Base-by-base conservation (phyloP, 345 rosid species). In the Brassica cretica region DNA sequence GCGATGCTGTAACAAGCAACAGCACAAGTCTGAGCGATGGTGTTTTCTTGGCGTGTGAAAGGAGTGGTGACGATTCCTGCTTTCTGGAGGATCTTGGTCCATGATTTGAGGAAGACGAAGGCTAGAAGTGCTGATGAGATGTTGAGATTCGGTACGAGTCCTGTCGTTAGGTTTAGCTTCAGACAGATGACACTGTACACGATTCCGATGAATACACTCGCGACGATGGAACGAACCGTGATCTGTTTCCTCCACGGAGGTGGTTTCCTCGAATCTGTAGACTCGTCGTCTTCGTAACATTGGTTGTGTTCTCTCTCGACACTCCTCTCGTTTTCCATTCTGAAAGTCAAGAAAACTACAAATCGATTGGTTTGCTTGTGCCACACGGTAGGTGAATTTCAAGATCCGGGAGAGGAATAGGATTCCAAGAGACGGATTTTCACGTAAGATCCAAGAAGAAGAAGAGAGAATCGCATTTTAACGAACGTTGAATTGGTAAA, bases 71-170 rank as follows among this genome's bases (percentile, higher is more conserved):
- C 82, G 55, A 93, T 24, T 56, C 99, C 93, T 12, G 91, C 92
- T 81, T 82, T 91, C 2, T 90, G 87, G 6, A 93, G 87, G 67
- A 95, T 76, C 76, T 89, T 86, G 21, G 98, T 90, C 98, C 99
- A 93, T 0, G 94, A 82, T 78, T 81, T 87, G 44, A 95, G 73
- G 66, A 91, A 82, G 24, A 95, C 92, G 63, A 86, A 93, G 18
- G 92, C 97, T 0, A 95, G 82, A 0, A 95, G 93, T 60, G 99
- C 99, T 27, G 96, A 97, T 39, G 99, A 95, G 83, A 95, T 97
- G 60, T 95, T 95, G 68, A 95, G 92, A 78, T 93, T 95, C 6
- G 99, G 99, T 32, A 95, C 97, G 32, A 95, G 81, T 12, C 98
- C 99, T 5, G 99, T 93, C 14, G 97, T 95, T 8, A 95, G 90